Base-by-base conservation (phyloP, 495 filamentous ascomycete species). In the Lepidopterella palustris region DNA sequence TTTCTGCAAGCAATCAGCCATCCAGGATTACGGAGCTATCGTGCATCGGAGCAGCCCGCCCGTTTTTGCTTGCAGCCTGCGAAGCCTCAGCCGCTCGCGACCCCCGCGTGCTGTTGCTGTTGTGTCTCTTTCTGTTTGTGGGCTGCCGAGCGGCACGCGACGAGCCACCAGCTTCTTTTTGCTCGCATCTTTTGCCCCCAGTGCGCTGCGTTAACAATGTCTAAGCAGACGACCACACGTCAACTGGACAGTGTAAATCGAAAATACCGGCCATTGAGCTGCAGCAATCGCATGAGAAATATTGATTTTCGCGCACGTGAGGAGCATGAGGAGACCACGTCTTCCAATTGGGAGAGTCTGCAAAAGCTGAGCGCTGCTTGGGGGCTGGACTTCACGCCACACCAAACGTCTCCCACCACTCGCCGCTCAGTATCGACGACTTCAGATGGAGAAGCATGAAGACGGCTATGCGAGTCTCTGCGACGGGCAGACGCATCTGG, bases 291-390 rank as follows among this genome's bases (percentile, higher is more conserved):
- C 18, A 24, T 27, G 47, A 50, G 15, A 50, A 50, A 50, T 50
- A 50, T 50, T 26, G 47, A 50, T 50, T 50, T 27, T 25, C 25
- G 47, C 47, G 20, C 47, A 50, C 47, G 47, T 50, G 47, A 50
- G 47, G 9, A 11, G 47, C 47, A 25, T 24, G 47, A 27, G 47
- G 18, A 27, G 20, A 25, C 3, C 9, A 42, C 10, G 3, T 15
- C 35, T 50, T 18, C 5, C 47, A 50, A 27, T 27, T 50, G 47
- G 20, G 20, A 26, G 47, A 9, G 10, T 50, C 47, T 42, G 23
- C 20, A 24, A 6, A 50, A 50, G 47, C 47, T 50, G 47, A 50
- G 47, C 5, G 20, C 21, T 8, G 20, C 47, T 21, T 13, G 3
- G 10, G 35, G 35, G 35, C 35, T 42, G 35, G 47, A 50, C 47